Evolutionary conservation across 1,284 basidiomycete species (phyloP), one percentile per base, ranked within the genome.

Genomic region (Porodaedalea pini): DNA sequence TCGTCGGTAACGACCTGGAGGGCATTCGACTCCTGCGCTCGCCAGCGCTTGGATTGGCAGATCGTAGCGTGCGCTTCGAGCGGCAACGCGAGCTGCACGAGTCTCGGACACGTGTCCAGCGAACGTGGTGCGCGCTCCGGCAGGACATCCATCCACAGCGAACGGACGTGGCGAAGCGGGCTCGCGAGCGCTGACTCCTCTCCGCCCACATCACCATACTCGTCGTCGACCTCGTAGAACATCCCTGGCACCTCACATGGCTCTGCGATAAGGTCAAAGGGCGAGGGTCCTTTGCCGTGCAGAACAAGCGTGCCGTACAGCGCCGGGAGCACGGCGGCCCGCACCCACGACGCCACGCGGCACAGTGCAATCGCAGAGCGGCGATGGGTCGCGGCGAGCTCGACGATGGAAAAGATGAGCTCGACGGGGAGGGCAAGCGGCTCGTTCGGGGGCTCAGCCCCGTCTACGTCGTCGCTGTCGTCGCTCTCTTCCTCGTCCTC

Each of bases 401-500:
- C 59, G 39, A 56, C 59, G 51, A 61, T 61, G 47, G 31, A 49
- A 23, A 53, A 51, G 41, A 61, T 57, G 44, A 61, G 55, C 41
- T 61, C 59, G 27, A 61, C 54, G 39, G 59, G 59, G n/a, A 61
- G 56, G 7, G 21, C 48, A n/a, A 61, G 56, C 23, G 52, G 40
- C 36, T 58, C 51, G 19, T 8, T 57, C 27, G 4, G 17, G 19
- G 37, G 51, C 51, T 43, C 40, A 32, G 41, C 51, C 31, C 29
- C 34, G 54, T 55, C 54, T n/a, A 44, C 49, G 37, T 56, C 54
- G 23, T n/a, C 19, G 36, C 51, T 39, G n/a, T n/a, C n/a, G n/a
- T n/a, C n/a, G n/a, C n/a, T n/a, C n/a, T n/a, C n/a, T n/a, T n/a
- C n/a, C n/a, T n/a, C n/a, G n/a, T n/a, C n/a, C n/a, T n/a, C n/a